Percentiles rank a stretch among this genome's conserved stretches.
Evolutionary conservation across 2,329 filamentous ascomycete genomes (phyloP).

Genomic region (Colletotrichum tamarilloi): DNA sequence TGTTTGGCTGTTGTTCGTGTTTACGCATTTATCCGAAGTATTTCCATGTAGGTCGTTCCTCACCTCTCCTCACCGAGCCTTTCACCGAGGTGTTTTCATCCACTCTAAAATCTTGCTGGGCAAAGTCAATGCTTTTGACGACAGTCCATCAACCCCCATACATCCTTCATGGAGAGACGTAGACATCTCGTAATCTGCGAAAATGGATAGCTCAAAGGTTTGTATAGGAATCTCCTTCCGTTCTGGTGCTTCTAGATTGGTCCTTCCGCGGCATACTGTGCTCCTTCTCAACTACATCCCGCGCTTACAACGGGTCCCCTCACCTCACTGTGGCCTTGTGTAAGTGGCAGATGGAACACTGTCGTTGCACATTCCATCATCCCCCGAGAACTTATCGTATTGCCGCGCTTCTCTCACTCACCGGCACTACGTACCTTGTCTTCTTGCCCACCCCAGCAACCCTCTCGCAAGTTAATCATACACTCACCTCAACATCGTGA

Average conservation of each 20-base stretch:
- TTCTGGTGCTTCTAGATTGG: background rate
- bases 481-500: background rate
- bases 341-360: background rate
- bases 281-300: background rate
- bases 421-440: no score
- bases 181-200: background rate
- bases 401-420: background rate
- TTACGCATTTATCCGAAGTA: constrained; percentile 16
- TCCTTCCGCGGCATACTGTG: background rate
- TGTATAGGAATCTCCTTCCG: background rate
- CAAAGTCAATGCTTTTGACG: background rate
- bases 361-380: background rate
- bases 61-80: constrained; percentile 12
- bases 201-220: constrained; percentile 34
- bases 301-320: background rate
- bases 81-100: constrained; percentile 15
- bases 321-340: background rate
- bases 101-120: constrained; percentile 12
- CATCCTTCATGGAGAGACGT: constrained; percentile 5
- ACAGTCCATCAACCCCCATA: background rate
- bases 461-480: no score
- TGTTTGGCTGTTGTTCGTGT: background rate
- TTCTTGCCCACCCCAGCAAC: background rate
- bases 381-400: background rate
- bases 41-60: constrained; percentile 1